These are phyloP conservation scores for cucumber (Cucumis sativus) DNA, from an alignment of 306 rosid genomes.

Conservation along the genomic window DNA sequence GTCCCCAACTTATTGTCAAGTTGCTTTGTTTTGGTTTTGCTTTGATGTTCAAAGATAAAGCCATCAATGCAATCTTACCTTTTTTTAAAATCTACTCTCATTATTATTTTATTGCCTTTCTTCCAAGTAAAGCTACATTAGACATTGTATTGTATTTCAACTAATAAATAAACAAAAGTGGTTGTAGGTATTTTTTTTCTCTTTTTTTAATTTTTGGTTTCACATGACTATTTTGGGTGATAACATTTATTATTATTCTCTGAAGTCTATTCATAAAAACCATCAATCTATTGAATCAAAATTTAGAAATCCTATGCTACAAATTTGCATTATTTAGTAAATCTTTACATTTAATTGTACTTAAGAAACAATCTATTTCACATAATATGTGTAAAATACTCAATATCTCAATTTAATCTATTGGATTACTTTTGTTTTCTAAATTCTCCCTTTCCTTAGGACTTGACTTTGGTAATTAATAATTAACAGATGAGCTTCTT, in stretches of 20 bases:
- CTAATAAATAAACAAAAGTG: neutral
- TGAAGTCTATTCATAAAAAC: neutral
- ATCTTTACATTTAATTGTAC: neutral
- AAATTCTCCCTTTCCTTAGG: too few species aligned
- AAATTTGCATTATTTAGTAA: neutral
- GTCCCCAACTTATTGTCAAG: neutral
- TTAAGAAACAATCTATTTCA: neutral
- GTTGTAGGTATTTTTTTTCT: neutral
- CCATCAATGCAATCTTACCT: neutral
- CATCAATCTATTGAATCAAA: neutral
- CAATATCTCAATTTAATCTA: neutral
- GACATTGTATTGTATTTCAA: neutral
- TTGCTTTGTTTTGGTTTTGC: neutral
- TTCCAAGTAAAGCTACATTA: neutral
- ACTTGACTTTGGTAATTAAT: neutral
- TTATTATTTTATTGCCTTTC: conserved; percentile 1
- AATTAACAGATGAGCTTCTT: neutral
- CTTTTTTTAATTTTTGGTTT: neutral
- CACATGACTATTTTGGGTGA: neutral
- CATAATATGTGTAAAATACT: neutral
- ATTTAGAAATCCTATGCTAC: neutral
- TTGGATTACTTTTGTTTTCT: too few species aligned
- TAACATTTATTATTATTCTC: neutral
- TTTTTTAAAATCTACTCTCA: neutral
- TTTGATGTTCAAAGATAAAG: neutral